Base-by-base conservation (phyloP, 1,284 basidiomycete genomes). In the Ceratorhiza oryzae-sativae region DNA sequence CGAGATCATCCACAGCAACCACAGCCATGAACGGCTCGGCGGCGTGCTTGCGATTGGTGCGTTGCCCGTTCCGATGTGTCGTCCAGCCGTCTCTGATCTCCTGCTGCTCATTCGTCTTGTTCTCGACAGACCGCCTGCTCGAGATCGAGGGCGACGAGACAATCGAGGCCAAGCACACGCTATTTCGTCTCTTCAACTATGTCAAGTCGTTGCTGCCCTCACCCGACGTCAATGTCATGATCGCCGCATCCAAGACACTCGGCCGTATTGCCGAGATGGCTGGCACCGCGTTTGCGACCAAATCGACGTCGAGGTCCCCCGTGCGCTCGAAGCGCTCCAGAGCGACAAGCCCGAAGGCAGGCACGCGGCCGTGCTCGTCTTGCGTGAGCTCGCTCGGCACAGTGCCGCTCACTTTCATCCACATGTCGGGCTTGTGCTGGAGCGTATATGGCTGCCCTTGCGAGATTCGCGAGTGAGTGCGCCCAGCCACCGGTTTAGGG, bases 101-200 rank as follows among this genome's bases (percentile, higher is more conserved):
- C 58, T 9, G 72, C 73, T n/a, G 63, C 48, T 61, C 9, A 71
- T 32, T 39, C 73, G 76, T 72, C 76, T 71, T 71, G 77, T 73
- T 74, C 71, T 45, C 8, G 72, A 15, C 73, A 92, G 92, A 93
- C 76, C 84, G 89, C 77, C 85, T 92, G 39, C 84, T 90, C 72
- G 89, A 87, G 65, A 84, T 88, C 62, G 89, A 91, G 45, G 86
- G 86, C 42, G 91, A 91, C 78, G 90, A 92, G 78, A 87, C 86
- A 8, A 87, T 92, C 34, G 91, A 92, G 78, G 71, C 71, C n/a
- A 71, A 72, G 53, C 67, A 65, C 49, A 90, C 90, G 74, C 86
- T 94, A 45, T 95, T 91, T 80, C 88, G 93, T 45, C 92, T 95
- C 81, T 95, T 92, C 84, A 94, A 95, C 82, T 95, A 95, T 82